phyloP scores from a whole-genome alignment of 2,329 filamentous ascomycete species.

The Colletotrichum somersetense region DNA sequence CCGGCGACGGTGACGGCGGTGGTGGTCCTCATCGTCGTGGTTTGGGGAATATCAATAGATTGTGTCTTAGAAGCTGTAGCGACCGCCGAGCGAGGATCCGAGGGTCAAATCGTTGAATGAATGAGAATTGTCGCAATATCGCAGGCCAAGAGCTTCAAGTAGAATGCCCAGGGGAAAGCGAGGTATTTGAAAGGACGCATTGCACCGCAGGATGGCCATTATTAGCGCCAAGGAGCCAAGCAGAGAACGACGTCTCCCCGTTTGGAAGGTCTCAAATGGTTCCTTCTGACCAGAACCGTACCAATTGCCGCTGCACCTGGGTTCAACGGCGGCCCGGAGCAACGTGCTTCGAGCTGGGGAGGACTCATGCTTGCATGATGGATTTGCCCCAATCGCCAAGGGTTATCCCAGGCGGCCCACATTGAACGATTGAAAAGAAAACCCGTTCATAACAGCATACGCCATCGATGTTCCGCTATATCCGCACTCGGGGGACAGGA shows the following conservation, averaged over 20 bases:
- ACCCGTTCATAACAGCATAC: not conserved
- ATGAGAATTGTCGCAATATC: not conserved
- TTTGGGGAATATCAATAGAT: not conserved
- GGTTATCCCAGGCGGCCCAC: conserved; percentile 7
- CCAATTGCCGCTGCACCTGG: not conserved
- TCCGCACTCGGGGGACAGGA: not conserved
- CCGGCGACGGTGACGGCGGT: conserved; percentile 33
- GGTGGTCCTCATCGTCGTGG: conserved; percentile 20
- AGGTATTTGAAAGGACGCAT: conserved; percentile 29
- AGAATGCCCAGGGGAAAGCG: not conserved
- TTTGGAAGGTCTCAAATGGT: conserved; percentile 6
- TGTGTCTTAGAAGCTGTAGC: not conserved
- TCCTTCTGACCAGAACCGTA: not conserved
- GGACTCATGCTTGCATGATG: not conserved
- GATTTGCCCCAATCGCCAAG: conserved; percentile 17
- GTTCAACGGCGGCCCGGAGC: not conserved
- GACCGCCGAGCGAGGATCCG: not conserved
- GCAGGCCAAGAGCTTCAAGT: not conserved
- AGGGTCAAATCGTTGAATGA: not conserved
- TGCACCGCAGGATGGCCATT: conserved; percentile 7
- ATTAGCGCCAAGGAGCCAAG: not conserved
- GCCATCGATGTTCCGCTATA: conserved; percentile 1
- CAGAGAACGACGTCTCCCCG: not conserved
- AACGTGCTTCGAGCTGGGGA: not conserved
- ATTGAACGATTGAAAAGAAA: conserved; percentile 12